These are phyloP conservation scores for Euphorbia pulcherrima DNA, from an alignment of 345 rosid species.

Conservation along the genomic window DNA sequence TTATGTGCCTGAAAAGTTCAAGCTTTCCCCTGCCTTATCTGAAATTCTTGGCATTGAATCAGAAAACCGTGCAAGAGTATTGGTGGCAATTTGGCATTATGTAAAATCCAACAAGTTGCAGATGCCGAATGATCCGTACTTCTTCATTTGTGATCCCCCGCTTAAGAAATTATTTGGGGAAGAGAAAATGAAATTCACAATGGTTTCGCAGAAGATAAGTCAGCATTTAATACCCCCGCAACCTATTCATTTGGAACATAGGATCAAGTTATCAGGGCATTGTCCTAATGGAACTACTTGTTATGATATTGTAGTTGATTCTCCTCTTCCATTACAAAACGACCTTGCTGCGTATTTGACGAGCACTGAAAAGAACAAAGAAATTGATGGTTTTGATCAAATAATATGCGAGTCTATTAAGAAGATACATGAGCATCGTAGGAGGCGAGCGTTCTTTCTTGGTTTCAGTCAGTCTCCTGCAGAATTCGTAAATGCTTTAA, in stretches of 20 bases:
- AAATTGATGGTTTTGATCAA: conserved; percentile 47
- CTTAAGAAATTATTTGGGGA: conserved; percentile 54
- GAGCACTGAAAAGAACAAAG: conserved; percentile 41
- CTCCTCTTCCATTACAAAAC: conserved; percentile 43
- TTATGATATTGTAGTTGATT: conserved; percentile 53
- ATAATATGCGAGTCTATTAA: conserved; percentile 38
- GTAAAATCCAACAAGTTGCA: conserved; percentile 50
- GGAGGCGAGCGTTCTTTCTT: conserved; percentile 55
- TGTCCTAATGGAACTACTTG: conserved; percentile 50
- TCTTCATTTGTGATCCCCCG: conserved; percentile 46
- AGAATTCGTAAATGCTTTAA: conserved; percentile 46
- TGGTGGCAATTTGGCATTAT: conserved; percentile 59
- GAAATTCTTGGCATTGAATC: conserved; percentile 58
- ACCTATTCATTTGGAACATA: conserved; percentile 57
- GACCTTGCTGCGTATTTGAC: conserved; percentile 43
- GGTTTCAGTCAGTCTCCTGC: conserved; percentile 60
- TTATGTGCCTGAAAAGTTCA: conserved; percentile 50
- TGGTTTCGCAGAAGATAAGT: conserved; percentile 43
- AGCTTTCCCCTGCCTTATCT: conserved; percentile 42
- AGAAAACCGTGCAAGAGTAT: conserved; percentile 45
- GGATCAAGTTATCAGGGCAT: conserved; percentile 51
- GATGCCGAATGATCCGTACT: conserved; percentile 41
- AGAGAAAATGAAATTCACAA: conserved; percentile 48
- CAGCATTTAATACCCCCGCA: conserved; percentile 47
- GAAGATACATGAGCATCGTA: conserved; percentile 46